A percentile compares a stretch with the other conserved stretches of the same genome.
These are phyloP conservation scores for Colletotrichum sp. DNA, from an alignment of 2,329 filamentous ascomycete species.

Conservation along the genomic window DNA sequence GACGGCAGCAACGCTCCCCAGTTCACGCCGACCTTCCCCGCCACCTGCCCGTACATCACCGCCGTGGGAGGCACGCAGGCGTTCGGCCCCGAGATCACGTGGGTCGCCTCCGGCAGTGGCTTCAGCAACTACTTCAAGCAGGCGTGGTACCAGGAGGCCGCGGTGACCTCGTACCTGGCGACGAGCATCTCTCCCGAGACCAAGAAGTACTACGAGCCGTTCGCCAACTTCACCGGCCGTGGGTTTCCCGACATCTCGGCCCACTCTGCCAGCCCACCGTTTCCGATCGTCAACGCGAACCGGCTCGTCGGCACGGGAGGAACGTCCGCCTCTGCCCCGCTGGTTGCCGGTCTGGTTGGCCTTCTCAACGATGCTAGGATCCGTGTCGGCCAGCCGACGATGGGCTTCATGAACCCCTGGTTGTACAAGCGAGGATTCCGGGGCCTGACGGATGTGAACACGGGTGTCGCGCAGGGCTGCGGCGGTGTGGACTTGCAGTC, in stretches of 20 bases:
- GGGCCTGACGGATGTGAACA: conserved; percentile 40
- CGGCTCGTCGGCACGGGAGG: conserved; percentile 24
- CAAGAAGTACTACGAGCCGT: conserved; percentile 53
- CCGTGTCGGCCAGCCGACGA: conserved; percentile 51
- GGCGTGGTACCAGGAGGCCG: conserved; percentile 50
- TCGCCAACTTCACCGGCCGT: conserved; percentile 54
- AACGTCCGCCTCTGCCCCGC: conserved; percentile 62
- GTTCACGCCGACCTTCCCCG: conserved; percentile 27
- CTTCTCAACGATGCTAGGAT: conserved; percentile 69
- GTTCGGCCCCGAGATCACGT: conserved; percentile 55
- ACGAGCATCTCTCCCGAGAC: conserved; percentile 31
- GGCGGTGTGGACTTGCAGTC: conserved; percentile 27
- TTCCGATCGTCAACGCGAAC: conserved; percentile 31
- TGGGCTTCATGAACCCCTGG: conserved; percentile 69
- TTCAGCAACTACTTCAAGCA: conserved; percentile 53
- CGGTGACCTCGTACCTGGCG: conserved; percentile 48
- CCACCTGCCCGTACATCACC: conserved; percentile 60
- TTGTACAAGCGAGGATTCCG: conserved; percentile 47
- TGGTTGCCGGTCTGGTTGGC: conserved; percentile 66
- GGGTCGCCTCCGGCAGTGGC: conserved; percentile 57
- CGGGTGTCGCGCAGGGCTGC: conserved; percentile 26
- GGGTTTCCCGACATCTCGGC: conserved; percentile 68
- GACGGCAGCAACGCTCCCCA: conserved; percentile 43
- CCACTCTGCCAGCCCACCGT: conserved; percentile 43
- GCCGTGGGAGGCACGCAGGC: conserved; percentile 60